These are phyloP conservation scores for Blumeria hordei DNA, from an alignment of 2,329 filamentous ascomycete species.

Conservation along the genomic window DNA sequence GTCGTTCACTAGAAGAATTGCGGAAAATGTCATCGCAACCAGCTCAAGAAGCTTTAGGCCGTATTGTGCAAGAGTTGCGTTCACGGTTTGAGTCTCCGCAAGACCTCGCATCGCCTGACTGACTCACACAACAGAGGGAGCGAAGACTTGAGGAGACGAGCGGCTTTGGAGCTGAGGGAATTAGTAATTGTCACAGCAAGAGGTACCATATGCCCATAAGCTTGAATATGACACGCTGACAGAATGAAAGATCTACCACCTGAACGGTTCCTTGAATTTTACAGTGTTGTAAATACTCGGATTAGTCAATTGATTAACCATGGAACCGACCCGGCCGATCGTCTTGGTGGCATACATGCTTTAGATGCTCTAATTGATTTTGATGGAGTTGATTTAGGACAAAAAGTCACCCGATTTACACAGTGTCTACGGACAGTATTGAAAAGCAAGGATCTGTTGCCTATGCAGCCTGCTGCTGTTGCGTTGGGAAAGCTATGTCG, in stretches of 20 bases:
- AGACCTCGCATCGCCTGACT: slow-evolving; percentile 2
- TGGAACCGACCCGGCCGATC: slow-evolving; percentile 66
- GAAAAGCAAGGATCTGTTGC: slow-evolving; percentile 70
- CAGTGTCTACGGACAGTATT: slow-evolving; percentile 73
- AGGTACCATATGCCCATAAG: slow-evolving; percentile 8
- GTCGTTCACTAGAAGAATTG: slow-evolving; percentile 1
- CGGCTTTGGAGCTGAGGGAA: slow-evolving; percentile 14
- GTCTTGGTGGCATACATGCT: slow-evolving; percentile 75
- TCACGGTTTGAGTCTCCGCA: slow-evolving; percentile 8
- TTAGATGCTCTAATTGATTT: slow-evolving; percentile 89
- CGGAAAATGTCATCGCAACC: slow-evolving; percentile 13
- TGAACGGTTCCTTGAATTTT: slow-evolving; percentile 53
- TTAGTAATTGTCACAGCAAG: slow-evolving; percentile 14
- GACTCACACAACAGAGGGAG: slow-evolving; percentile 7
- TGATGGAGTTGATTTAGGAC: slow-evolving; percentile 75
- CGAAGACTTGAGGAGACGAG: slow-evolving; percentile 15
- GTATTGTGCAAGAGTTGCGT: slow-evolving; percentile 14
- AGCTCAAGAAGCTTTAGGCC: slow-evolving; percentile 12
- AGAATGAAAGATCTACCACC: slow-evolving; percentile 40
- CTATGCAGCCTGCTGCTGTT: slow-evolving; percentile 74
- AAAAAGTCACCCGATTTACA: slow-evolving; percentile 86
- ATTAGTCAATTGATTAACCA: slow-evolving; percentile 58
- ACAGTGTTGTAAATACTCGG: slow-evolving; percentile 38
- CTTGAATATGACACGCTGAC: background rate
- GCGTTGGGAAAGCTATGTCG: slow-evolving; percentile 77